Evolutionary conservation across 2,329 filamentous ascomycete genomes (phyloP), one percentile per base, ranked within the genome.

Genomic region (Xylaria sp.): DNA sequence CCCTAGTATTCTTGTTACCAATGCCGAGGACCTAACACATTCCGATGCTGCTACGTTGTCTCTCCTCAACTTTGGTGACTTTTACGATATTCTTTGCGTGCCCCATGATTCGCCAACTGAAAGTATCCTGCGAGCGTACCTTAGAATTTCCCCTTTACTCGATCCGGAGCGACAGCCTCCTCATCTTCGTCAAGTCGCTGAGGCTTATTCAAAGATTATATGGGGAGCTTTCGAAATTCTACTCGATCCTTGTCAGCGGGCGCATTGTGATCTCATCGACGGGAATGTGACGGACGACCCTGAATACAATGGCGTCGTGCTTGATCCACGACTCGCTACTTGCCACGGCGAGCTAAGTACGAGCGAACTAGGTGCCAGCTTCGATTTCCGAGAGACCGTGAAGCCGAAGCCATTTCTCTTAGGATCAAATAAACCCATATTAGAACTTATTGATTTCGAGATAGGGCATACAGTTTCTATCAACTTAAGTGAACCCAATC

Each of bases 41-140:
- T 15, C 23, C n/a, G 21, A 25, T 25, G 11, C 4, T 4, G 12
- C 70, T 66, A 1, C 57, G 60, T 35, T 42, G 40, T 14, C 40
- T 8, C 57, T 38, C 19, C n/a, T 53, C 19, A 21, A 47, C 14
- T 37, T 40, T 28, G 71, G 73, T 28, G 76, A 80, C 63, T 78
- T 76, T 65, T 82, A 83, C 65, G 81, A 83, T 57, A 65, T 82
- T 21, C 70, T 83, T 12, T 80, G 80, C 46, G 72, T 83, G 31
- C 73, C 80, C 1, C 75, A 73, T 21, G 72, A 75, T 6, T 68
- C 72, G 4, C 76, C 56, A 70, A 73, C 8, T 64, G 71, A 37
- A 72, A 76, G 12, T 74, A 77, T 84, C 54, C 76, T 78, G 25
- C 71, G 70, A 9, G 80, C 82, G 12, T 84, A 83, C 65, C 78